A percentile compares a stretch with the other conserved stretches of the same genome.
Evolutionary conservation across 2,329 filamentous ascomycete genomes (phyloP).

Genomic region (Xylaria hypoxylon): DNA sequence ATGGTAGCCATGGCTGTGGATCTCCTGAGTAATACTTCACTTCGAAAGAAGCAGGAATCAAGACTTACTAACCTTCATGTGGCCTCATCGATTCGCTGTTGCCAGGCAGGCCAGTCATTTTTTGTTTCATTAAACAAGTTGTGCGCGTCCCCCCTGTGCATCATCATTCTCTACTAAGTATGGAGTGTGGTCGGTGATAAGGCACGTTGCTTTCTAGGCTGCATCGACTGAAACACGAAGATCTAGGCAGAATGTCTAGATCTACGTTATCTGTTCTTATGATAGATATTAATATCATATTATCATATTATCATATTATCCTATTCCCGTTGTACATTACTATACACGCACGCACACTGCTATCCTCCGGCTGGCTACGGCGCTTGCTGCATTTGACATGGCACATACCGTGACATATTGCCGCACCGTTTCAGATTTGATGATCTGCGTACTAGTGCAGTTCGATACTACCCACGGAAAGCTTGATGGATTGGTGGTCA

Average conservation of each 20-base stretch:
- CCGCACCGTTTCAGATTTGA: constrained; percentile 32
- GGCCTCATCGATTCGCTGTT: background rate
- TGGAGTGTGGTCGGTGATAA: background rate
- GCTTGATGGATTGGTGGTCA: constrained; percentile 33
- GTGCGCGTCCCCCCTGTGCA: background rate
- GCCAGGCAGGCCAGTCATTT: background rate
- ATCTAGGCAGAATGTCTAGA: constrained; percentile 6
- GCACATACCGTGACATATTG: constrained; percentile 19
- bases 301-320: too few species aligned
- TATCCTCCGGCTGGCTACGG: constrained; percentile 4
- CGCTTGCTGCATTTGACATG: constrained; percentile 20
- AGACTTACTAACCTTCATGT: background rate
- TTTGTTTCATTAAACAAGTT: constrained; percentile 5
- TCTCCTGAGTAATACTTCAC: too few species aligned
- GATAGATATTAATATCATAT: too few species aligned
- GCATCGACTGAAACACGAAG: constrained; percentile 18
- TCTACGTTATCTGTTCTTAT: constrained; percentile 5
- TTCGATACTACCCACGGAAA: constrained; percentile 8
- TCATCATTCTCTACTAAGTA: background rate
- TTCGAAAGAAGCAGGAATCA: background rate
- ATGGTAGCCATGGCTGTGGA: too few species aligned
- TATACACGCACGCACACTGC: background rate
- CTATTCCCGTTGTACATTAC: background rate
- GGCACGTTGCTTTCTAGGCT: constrained; percentile 8
- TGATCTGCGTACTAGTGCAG: constrained; percentile 15